Percentiles rank a stretch among this genome's conserved stretches.
phyloP scores from a whole-genome alignment of 1,284 basidiomycete genomes.

The Lentinula novae-zelandiae region DNA sequence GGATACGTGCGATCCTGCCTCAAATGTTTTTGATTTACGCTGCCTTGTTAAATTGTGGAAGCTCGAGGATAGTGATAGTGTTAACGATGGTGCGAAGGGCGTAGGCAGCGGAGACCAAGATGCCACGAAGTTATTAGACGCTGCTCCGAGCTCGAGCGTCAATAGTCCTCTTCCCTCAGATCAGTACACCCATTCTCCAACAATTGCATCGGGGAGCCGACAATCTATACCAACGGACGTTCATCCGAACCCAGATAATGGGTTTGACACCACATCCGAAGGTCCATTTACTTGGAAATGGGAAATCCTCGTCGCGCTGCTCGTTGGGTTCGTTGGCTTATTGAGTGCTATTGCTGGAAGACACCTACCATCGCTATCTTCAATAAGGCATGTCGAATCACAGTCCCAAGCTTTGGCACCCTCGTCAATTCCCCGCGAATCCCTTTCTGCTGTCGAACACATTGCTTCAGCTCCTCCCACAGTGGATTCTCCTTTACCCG shows the following conservation, averaged over 20 bases:
- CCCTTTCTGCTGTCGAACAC: background rate
- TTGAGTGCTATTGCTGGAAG: background rate
- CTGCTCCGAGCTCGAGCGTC: background rate
- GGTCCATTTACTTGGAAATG: background rate
- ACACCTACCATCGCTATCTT: background rate
- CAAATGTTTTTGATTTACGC: constrained; percentile 37
- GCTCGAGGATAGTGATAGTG: constrained; percentile 35
- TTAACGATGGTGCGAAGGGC: constrained; percentile 21
- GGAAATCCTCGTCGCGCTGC: constrained; percentile 3
- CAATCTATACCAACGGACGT: background rate
- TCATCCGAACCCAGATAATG: no score
- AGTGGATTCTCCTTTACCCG: background rate
- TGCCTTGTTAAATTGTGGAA: constrained; percentile 61
- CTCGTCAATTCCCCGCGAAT: background rate
- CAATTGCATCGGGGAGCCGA: background rate
- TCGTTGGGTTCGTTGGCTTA: constrained; percentile 1
- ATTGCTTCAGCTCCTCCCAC: background rate
- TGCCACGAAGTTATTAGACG: constrained; percentile 3
- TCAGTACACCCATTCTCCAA: background rate
- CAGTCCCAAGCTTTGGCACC: background rate
- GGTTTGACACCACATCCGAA: background rate
- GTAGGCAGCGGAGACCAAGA: constrained; percentile 26
- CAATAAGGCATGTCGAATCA: background rate
- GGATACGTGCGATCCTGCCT: constrained; percentile 2
- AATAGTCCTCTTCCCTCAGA: background rate